Evolutionary conservation across 148 eudicot genomes (phyloP), one percentile per base, ranked within the genome.

Genomic region (Polygonum maritimum): DNA sequence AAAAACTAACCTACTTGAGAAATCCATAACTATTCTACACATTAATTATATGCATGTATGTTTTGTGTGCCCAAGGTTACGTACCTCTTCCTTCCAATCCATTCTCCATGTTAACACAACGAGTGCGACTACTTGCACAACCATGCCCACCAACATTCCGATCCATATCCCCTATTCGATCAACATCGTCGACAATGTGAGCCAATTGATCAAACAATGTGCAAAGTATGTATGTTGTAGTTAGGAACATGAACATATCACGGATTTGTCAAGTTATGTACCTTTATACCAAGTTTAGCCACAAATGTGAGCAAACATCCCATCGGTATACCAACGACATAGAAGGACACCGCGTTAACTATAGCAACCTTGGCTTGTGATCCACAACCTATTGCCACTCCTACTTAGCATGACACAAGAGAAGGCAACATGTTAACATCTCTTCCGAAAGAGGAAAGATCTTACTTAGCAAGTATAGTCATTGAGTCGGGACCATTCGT

Each of bases 381-480:
- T 18, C 84, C 87, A 13, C 78, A 63, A 54, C 87, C 87, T 4
- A 84, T 71, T 5, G 87, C 87, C 82, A 84, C 87, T 65, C 84
- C 84, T 84, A 73, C 48, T 52, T 21, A 2, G n/a, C 38, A 57
- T 21, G 14, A 33, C 18, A 49, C 18, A 21, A 41, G 62, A 15
- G 3, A 19, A 48, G 7, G 8, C 47, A 44, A 44, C 31, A 26
- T 44, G 47, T 44, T 44, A 44, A 44, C 31, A 26, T 26, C 31
- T 26, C 31, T 26, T 26, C 49, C 49, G 13, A 48, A 48, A 8
- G 49, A 48, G 49, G 13, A 48, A 48, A 48, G 11, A 51, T 4
- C 47, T 14, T 49, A 2, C 15, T 5, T 5, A 51, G n/a, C 16
- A 51, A 15, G 6, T 14, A 4, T 14, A 5, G n/a, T 15, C 16